Conservation (phyloP, 768 basidiomycete species). For the Exidia glandulosa region DNA sequence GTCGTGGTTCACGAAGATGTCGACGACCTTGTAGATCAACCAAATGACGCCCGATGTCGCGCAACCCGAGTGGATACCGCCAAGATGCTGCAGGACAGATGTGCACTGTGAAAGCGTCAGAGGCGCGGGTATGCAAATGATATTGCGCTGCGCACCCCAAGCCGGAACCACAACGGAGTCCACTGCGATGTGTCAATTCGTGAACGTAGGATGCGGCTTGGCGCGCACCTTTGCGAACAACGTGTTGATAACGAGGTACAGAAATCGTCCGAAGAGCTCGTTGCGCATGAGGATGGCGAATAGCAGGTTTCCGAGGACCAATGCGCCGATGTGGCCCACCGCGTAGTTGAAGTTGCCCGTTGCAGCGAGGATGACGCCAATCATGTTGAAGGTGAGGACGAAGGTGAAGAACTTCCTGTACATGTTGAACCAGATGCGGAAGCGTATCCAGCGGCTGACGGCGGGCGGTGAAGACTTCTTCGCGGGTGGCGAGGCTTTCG, state of each 20-base stretch:
- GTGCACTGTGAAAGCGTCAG: no score
- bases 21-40: slow-evolving; percentile 25
- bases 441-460: background rate
- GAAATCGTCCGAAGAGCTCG: slow-evolving; percentile 28
- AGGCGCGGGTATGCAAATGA: no score
- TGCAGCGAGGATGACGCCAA: slow-evolving; percentile 21
- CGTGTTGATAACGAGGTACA: slow-evolving; percentile 25
- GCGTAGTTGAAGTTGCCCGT: slow-evolving; percentile 25
- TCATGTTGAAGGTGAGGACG: slow-evolving; percentile 20
- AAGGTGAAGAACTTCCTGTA: slow-evolving; percentile 15
- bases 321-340: slow-evolving; percentile 23
- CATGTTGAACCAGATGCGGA: slow-evolving; percentile 6
- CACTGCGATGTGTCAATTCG: slow-evolving; percentile 17
- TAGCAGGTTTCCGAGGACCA: slow-evolving; percentile 30
- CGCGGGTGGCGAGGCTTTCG: background rate
- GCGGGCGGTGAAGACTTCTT: background rate
- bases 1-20: slow-evolving; percentile 26
- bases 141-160: no score
- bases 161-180: slow-evolving; percentile 30
- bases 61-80: slow-evolving; percentile 36
- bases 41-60: slow-evolving; percentile 26
- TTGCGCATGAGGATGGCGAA: slow-evolving; percentile 32
- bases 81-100: slow-evolving; percentile 28
- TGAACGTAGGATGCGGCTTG: background rate
- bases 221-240: slow-evolving; percentile 26